A percentile compares a stretch with the other conserved stretches of the same genome.
phyloP scores from a whole-genome alignment of 257 asterid genomes.

The Solanum chiquidenum region DNA sequence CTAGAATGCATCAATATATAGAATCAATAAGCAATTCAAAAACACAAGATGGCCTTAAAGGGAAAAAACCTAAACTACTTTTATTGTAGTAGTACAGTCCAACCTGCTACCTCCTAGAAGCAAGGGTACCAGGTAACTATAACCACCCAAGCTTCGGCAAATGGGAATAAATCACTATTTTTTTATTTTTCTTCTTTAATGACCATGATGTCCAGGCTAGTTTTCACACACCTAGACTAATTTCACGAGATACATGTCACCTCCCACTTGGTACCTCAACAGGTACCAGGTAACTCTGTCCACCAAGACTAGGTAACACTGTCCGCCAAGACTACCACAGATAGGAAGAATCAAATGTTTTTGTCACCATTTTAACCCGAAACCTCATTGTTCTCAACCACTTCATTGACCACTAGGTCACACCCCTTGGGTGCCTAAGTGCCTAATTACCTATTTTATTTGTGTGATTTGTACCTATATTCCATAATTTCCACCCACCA shows the following conservation, averaged over 20 bases:
- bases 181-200: too few species aligned
- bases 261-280: too few species aligned
- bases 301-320: too few species aligned
- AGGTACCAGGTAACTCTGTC: neutral
- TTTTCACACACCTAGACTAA: neutral
- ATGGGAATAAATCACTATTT: neutral
- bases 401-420: neutral
- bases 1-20: neutral
- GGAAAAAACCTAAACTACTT: too few species aligned
- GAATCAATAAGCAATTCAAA: neutral
- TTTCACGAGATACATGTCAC: neutral
- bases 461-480: too few species aligned
- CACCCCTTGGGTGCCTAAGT: neutral
- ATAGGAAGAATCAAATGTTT: neutral
- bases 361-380: neutral
- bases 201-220: neutral
- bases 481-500: too few species aligned
- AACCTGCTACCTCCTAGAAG: too few species aligned
- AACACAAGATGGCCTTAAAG: neutral
- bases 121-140: too few species aligned
- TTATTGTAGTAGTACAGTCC: too few species aligned
- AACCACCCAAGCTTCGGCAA: neutral
- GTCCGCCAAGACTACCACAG: neutral
- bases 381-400: neutral
- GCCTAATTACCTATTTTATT: neutral